Evolutionary conservation across 441 rosid species (phyloP), one percentile per base, ranked within the genome.

Genomic region (Pelargonium cotyledonis): DNA sequence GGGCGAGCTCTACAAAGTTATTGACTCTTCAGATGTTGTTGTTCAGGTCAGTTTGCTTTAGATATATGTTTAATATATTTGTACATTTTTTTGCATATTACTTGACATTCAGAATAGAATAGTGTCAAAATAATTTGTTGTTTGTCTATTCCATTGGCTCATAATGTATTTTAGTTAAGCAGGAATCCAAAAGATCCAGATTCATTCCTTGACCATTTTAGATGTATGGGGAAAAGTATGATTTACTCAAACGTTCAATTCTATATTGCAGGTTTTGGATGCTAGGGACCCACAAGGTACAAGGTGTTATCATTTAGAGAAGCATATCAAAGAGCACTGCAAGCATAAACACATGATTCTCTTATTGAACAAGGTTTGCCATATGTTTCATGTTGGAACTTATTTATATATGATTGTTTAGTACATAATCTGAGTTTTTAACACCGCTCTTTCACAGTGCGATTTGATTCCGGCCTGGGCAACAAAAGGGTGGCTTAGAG

Each of bases 401-500:
- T 44, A 66, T 23, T 3, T 44, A 66, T 60, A 3, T 60, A 60
- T 21, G 6, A 23, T 60, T n/a, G 29, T 60, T 21, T 15, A 21
- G 38, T 5, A 11, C 35, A 9, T 60, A 6, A 1, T 60, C 40
- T 31, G 21, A 21, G 6, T 18, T 35, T 9, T 66, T 66, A 21
- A 40, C 7, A 61, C 15, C 47, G 12, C 70, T 35, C 31, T 65
- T 61, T 74, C 66, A 15, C 81, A 94, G 98, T 95, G 98, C 70
- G 98, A 95, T 86, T 96, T 95, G 71, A 78, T 92, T 58, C 99
- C 98, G 21, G 95, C 98, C 57, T 95, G 98, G 99, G 89, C 91
- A 66, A 92, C 98, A 18, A 92, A 90, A 80, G 89, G 87, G 58
- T 95, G 96, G 98, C 89, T 95, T 69, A 83, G 97, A 77, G 76